Evolutionary conservation across 2,329 filamentous ascomycete species (phyloP).

Genomic region (Trichoderma breve): DNA sequence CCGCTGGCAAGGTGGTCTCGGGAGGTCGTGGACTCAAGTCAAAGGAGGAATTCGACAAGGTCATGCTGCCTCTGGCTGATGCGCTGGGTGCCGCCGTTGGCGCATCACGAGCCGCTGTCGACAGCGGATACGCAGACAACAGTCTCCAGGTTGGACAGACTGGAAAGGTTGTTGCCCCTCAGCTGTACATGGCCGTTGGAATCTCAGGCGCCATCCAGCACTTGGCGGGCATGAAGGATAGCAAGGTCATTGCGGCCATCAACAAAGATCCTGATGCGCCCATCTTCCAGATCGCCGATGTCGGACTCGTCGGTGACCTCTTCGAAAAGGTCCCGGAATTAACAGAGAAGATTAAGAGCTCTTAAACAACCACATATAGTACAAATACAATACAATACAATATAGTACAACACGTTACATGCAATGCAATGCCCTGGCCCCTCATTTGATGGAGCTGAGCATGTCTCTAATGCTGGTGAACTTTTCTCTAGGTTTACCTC

Average conservation of each 20-base stretch:
- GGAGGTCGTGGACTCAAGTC: slow-evolving; percentile 94
- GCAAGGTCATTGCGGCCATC: slow-evolving; percentile 97
- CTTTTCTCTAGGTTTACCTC: slow-evolving; percentile 77
- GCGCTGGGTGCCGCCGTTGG: slow-evolving; percentile 92
- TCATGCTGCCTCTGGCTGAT: slow-evolving; percentile 92
- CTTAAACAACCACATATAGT: slow-evolving; percentile 31
- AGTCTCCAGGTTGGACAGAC: slow-evolving; percentile 97
- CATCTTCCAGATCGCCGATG: slow-evolving; percentile 97
- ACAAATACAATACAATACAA: slow-evolving; percentile 22
- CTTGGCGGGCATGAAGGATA: slow-evolving; percentile 99
- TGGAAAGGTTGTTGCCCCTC: slow-evolving; percentile 95
- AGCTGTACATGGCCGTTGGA: slow-evolving; percentile 91
- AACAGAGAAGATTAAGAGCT: slow-evolving; percentile 84
- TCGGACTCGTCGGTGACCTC: slow-evolving; percentile 90
- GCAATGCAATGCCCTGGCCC: neutral
- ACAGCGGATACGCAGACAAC: slow-evolving; percentile 97
- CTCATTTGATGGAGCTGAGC: slow-evolving; percentile 49
- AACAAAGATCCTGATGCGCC: slow-evolving; percentile 98
- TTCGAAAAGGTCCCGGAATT: slow-evolving; percentile 95
- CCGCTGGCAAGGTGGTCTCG: slow-evolving; percentile 86
- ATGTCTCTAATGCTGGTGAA: slow-evolving; percentile 58
- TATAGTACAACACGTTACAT: slow-evolving; percentile 25
- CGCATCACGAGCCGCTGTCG: slow-evolving; percentile 90
- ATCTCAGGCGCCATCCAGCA: slow-evolving; percentile 98
- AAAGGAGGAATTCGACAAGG: slow-evolving; percentile 91